A percentile compares a stretch with the other conserved stretches of the same genome.
phyloP scores from a whole-genome alignment of 768 basidiomycete species.

The Crassisporium funariophilum region DNA sequence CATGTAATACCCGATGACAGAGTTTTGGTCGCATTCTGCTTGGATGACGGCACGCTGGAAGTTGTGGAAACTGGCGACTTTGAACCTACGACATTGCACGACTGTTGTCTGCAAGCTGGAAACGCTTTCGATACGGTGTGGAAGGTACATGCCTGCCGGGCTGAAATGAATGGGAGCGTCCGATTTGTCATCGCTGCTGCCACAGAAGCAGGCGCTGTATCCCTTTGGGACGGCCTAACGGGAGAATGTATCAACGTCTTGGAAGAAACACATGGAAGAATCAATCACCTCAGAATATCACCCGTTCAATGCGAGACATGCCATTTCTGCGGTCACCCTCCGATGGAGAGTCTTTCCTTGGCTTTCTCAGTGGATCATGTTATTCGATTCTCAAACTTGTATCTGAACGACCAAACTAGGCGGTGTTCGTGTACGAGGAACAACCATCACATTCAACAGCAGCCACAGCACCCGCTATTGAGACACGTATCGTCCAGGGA shows the following conservation, averaged over 20 bases:
- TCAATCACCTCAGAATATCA: slow-evolving; percentile 64
- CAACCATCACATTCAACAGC: slow-evolving; percentile 26
- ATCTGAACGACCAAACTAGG: slow-evolving; percentile 55
- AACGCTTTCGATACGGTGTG: slow-evolving; percentile 56
- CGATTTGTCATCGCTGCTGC: slow-evolving; percentile 61
- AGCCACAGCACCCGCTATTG: slow-evolving; percentile 19
- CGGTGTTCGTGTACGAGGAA: slow-evolving; percentile 68
- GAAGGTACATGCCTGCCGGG: slow-evolving; percentile 52
- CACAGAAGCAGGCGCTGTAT: slow-evolving; percentile 67
- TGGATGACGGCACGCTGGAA: slow-evolving; percentile 70
- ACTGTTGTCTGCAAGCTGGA: slow-evolving; percentile 60
- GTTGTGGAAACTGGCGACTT: slow-evolving; percentile 52
- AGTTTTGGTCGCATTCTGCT: slow-evolving; percentile 56
- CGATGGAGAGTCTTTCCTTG: slow-evolving; percentile 64
- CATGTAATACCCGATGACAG: slow-evolving; percentile 48
- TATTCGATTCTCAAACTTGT: slow-evolving; percentile 67
- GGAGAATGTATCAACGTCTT: slow-evolving; percentile 64
- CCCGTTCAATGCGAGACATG: slow-evolving; percentile 60
- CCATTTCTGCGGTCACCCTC: slow-evolving; percentile 67
- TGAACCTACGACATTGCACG: slow-evolving; percentile 42
- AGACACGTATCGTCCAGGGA: slow-evolving; percentile 48
- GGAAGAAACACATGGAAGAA: slow-evolving; percentile 57
- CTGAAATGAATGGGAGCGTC: slow-evolving; percentile 50
- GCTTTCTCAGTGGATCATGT: slow-evolving; percentile 66
- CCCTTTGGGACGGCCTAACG: slow-evolving; percentile 75